Evolutionary conservation across 2,329 filamentous ascomycete species (phyloP).

Genomic region (Colletotrichum sp.): DNA sequence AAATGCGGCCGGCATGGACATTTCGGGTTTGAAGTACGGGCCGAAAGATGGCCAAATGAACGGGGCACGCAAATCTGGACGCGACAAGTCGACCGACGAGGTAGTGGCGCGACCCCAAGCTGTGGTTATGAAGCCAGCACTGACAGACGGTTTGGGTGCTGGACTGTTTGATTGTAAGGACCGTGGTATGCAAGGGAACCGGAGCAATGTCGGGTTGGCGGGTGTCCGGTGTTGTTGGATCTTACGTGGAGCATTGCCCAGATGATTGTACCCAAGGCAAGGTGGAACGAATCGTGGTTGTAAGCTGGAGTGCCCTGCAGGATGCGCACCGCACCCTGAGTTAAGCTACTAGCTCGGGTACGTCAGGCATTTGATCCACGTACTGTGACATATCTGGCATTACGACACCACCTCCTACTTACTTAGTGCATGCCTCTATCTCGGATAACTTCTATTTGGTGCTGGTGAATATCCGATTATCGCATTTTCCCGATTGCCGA

Average conservation of each 20-base stretch:
- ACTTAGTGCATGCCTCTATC: background rate
- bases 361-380: background rate
- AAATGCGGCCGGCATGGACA: background rate
- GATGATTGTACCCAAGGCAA: background rate
- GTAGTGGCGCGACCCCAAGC: background rate
- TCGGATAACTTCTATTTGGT: background rate
- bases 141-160: background rate
- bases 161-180: background rate
- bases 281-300: background rate
- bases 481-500: background rate
- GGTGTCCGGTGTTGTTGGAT: background rate
- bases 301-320: background rate
- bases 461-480: background rate
- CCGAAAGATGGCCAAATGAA: background rate
- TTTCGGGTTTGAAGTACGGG: conserved; percentile 7
- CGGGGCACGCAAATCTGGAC: background rate
- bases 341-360: background rate
- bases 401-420: background rate
- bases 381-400: background rate
- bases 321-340: background rate
- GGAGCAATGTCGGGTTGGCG: background rate
- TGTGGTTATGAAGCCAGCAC: background rate
- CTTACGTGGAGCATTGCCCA: background rate
- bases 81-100: background rate
- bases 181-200: conserved; percentile 14